Evolutionary conservation across 129 eudicot species (phyloP), one percentile per base, ranked within the genome.

Genomic region (Sambucus nigra): DNA sequence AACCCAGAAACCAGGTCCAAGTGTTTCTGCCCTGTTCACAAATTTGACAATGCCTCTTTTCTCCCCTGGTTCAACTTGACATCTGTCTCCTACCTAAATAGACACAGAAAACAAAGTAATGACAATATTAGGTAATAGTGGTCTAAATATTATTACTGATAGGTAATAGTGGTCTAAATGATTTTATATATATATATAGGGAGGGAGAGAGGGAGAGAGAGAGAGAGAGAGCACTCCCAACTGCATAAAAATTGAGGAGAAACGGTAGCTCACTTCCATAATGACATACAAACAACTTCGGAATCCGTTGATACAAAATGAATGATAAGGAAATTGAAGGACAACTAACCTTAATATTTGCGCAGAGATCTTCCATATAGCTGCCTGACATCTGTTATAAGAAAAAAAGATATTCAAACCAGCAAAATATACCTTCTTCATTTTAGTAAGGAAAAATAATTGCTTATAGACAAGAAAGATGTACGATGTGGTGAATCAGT

Each of bases 61-160:
- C 46, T 81, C 98, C 63, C 98, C 95, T 53, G 94, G 86, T 74
- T 89, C 86, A 59, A 89, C 94, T 79, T 89, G 81, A 72, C 95
- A 89, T 68, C 98, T 81, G 68, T 85, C 95, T 71, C 98, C 98
- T 6, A 78, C 72, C 98, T 89, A 61, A 51, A 61, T 31, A 48
- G 57, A 24, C 49, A 60, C 32, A 21, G 12, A 59, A 51, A 20
- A 16, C 25, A 32, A 38, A 61, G 48, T 12, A 21, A 68, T 0
- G 19, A 12, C 32, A 31, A 25, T 16, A 1, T 23, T 25, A 41
- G 21, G 21, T 15, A 0, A 12, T 29, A 35, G 42, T 35, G 42
- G 12, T 35, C 42, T 29, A 29, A 29, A 3, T 29, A n/a, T n/a
- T n/a, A n/a, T n/a, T n/a, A n/a, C n/a, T n/a, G 26, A 18, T 26